Evolutionary conservation across 306 rosid genomes (phyloP).

Genomic region (Cicer yamashitae): DNA sequence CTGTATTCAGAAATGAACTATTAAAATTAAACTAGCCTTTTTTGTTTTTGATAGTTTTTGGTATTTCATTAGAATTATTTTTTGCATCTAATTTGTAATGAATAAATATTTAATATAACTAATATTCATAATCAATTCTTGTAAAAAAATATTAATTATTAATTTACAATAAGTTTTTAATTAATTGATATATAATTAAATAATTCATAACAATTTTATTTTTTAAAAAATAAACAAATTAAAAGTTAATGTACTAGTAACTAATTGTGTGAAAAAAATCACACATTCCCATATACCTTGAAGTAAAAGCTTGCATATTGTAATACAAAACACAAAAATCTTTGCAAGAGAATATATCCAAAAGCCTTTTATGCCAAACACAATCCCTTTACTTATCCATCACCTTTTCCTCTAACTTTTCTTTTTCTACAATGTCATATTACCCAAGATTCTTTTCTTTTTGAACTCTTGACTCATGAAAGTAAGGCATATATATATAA

Average conservation of each 20-base stretch:
- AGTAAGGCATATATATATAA: background rate
- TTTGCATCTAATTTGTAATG: too few species aligned
- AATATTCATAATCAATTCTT: background rate
- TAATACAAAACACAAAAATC: slow-evolving; percentile 35
- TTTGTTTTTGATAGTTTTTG: too few species aligned
- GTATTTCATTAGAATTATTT: too few species aligned
- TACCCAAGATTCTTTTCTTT: slow-evolving; percentile 56
- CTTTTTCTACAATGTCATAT: slow-evolving; percentile 42
- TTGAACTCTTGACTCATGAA: slow-evolving; percentile 35
- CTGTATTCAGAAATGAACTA: too few species aligned
- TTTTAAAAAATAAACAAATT: background rate
- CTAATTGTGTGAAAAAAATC: background rate
- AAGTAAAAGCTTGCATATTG: slow-evolving; percentile 11
- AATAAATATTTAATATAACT: too few species aligned
- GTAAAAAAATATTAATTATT: too few species aligned
- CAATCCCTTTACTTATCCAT: slow-evolving; percentile 42
- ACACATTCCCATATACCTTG: background rate
- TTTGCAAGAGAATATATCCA: slow-evolving; percentile 51
- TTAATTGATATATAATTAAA: background rate
- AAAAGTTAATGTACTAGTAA: background rate
- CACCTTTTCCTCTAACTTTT: slow-evolving; percentile 51
- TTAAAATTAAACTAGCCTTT: too few species aligned
- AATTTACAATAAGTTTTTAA: background rate
- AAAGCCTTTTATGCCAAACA: slow-evolving; percentile 49
- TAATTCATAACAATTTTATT: background rate